Evolutionary conservation across 2,329 filamentous ascomycete genomes (phyloP), one percentile per base, ranked within the genome.

Genomic region (Diaporthe aspalathi): DNA sequence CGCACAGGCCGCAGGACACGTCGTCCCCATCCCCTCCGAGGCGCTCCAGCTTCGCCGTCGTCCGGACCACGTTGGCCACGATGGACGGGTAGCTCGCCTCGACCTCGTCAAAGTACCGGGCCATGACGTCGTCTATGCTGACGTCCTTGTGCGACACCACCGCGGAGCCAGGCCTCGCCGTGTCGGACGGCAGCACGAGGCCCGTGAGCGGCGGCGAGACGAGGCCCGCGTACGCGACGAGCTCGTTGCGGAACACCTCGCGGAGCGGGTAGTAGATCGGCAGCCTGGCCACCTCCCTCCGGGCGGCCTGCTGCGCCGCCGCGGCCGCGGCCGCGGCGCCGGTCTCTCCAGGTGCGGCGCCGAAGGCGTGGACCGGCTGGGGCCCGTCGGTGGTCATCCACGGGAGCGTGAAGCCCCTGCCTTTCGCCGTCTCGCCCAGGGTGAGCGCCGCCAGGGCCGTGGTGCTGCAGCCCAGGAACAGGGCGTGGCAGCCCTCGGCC

Each of bases 21-120:
- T 75, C 75, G 17, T 77, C 78, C 54, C 74, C 78, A 24, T 76
- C 77, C 9, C 79, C 80, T 1, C 83, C 76, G 0, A 84, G 79
- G 32, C 89, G 82, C 56, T 90, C 85, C 50, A 98, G 86, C 81
- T 97, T 97, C 66, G 90, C 91, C n/a, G 93, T 92, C 43, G 95
- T 99, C 73, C 94, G 90, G 6, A 98, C 95, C 12, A 99, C 96
- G 79, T 99, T 99, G 40, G 95, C 92, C 75, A 99, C 95, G 70
- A 98, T 94, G 69, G 93, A 94, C 3, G 95, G 93, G 78, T 97
- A 98, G 72, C 92, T 92, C 74, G 90, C 89, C 79, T 97, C 95
- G 20, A 97, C 94, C 50, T 90, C 92, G 75, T 90, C 89, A 77
- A 99, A 97, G 80, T 98, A 99, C 70, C 94, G 91, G 71, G 87